A percentile compares a stretch with the other conserved stretches of the same genome.
These are phyloP conservation scores for Suhomyces bokatorum DNA, from an alignment of 1,139 yeast genomes.

Conservation along the genomic window DNA sequence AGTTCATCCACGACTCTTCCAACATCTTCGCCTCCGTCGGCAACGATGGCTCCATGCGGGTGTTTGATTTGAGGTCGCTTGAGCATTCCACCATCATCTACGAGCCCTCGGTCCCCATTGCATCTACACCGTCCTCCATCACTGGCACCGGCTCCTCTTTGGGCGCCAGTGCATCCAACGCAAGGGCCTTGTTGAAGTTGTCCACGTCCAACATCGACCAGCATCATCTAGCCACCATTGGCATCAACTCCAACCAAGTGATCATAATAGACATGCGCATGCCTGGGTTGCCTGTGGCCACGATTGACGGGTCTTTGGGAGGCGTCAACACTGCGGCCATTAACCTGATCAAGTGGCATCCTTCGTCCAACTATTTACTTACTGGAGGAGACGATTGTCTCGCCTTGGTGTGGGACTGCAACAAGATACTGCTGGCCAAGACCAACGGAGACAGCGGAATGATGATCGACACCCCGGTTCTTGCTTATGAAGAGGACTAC, in stretches of 20 bases:
- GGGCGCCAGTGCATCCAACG: slow-evolving; percentile 24
- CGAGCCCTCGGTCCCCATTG: slow-evolving; percentile 44
- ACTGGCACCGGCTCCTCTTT: slow-evolving; percentile 4
- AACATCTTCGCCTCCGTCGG: slow-evolving; percentile 91
- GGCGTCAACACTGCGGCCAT: slow-evolving; percentile 53
- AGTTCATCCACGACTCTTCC: slow-evolving; percentile 72
- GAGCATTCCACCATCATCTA: slow-evolving; percentile 95
- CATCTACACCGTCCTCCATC: slow-evolving; percentile 30
- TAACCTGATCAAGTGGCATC: slow-evolving; percentile 84
- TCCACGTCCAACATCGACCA: slow-evolving; percentile 82
- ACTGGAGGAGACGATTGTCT: slow-evolving; percentile 93
- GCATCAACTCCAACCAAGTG: slow-evolving; percentile 66
- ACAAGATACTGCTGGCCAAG: slow-evolving; percentile 19
- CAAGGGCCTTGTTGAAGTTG: slow-evolving; percentile 69
- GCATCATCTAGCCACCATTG: slow-evolving; percentile 75
- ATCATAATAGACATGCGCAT: slow-evolving; percentile 80
- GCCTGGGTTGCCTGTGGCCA: slow-evolving; percentile 78
- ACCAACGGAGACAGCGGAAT: slow-evolving; percentile 17
- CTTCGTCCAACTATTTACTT: slow-evolving; percentile 62
- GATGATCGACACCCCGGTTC: slow-evolving; percentile 45
- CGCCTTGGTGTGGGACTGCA: slow-evolving; percentile 81
- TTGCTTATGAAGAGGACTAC: slow-evolving; percentile 57
- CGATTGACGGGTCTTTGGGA: slow-evolving; percentile 65
- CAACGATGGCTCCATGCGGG: slow-evolving; percentile 91
- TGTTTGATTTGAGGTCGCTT: slow-evolving; percentile 83